phyloP scores from a whole-genome alignment of 352 stramenopile genomes.

The Globisporangium okanoganense region DNA sequence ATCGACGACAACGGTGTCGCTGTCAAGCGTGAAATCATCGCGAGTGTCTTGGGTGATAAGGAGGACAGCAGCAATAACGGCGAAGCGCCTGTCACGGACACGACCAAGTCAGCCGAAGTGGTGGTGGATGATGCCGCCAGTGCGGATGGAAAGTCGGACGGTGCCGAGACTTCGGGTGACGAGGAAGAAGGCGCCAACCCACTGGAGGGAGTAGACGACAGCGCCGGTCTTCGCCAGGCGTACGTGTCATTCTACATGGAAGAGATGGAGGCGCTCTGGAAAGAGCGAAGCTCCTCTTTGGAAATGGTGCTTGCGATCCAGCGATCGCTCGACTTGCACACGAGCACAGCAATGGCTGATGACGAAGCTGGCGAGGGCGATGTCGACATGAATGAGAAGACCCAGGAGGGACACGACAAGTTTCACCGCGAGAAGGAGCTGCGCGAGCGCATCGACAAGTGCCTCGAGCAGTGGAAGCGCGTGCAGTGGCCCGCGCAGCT shows the following conservation, averaged over 20 bases:
- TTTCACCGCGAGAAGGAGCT: constrained; percentile 49
- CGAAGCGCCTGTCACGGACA: background rate
- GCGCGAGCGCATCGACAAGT: constrained; percentile 41
- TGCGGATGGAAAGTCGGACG: constrained; percentile 7
- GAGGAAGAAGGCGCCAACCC: background rate
- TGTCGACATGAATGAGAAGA: constrained; percentile 25
- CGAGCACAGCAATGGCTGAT: background rate
- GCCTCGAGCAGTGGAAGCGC: constrained; percentile 58
- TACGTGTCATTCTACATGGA: constrained; percentile 80
- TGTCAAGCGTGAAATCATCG: constrained; percentile 52
- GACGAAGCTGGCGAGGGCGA: constrained; percentile 16
- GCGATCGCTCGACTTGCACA: constrained; percentile 35
- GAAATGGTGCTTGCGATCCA: constrained; percentile 76
- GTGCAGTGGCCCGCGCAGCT: constrained; percentile 61
- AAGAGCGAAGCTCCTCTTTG: constrained; percentile 68
- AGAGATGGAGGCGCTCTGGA: constrained; percentile 80
- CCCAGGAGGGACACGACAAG: constrained; percentile 22
- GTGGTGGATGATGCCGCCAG: background rate
- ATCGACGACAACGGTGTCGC: constrained; percentile 21
- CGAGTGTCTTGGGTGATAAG: background rate
- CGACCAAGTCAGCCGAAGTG: background rate
- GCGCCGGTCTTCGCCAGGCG: constrained; percentile 44
- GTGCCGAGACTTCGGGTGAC: constrained; percentile 3
- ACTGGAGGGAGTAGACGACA: constrained; percentile 32
- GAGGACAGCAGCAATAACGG: background rate